These are phyloP conservation scores for Neostapfia colusana DNA, from an alignment of 176 grass and related monocot species.

Conservation along the genomic window DNA sequence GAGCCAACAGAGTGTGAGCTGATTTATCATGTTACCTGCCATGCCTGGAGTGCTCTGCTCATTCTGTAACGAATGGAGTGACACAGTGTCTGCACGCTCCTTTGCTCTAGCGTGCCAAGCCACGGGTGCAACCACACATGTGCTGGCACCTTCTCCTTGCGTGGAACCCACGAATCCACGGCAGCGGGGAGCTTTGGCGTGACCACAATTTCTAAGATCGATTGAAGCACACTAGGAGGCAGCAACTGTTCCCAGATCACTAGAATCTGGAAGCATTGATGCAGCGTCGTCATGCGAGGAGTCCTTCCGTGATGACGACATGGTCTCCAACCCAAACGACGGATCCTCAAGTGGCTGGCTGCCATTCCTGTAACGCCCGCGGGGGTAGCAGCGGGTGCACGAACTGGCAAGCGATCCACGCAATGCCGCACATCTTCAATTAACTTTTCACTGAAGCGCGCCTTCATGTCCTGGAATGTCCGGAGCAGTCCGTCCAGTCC, in stretches of 20 bases:
- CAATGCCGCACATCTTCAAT: conserved; percentile 55
- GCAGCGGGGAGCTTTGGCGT: conserved; percentile 68
- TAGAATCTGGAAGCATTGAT: conserved; percentile 64
- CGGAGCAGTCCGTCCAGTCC: conserved; percentile 40
- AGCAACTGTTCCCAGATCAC: conserved; percentile 50
- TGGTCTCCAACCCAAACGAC: conserved; percentile 42
- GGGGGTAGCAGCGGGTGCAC: conserved; percentile 54
- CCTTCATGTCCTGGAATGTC: conserved; percentile 55
- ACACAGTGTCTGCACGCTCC: conserved; percentile 49
- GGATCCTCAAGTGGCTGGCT: conserved; percentile 65
- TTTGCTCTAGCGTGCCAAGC: conserved; percentile 56
- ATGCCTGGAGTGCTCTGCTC: conserved; percentile 54
- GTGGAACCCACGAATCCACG: conserved; percentile 69
- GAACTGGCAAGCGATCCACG: conserved; percentile 57
- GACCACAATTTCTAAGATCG: conserved; percentile 61
- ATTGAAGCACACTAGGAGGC: conserved; percentile 46
- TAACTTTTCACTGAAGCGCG: conserved; percentile 49
- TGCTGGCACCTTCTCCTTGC: conserved; percentile 45
- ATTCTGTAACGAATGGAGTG: conserved; percentile 62
- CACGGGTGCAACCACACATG: conserved; percentile 75
- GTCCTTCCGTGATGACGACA: conserved; percentile 59
- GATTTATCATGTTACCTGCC: conserved; percentile 64
- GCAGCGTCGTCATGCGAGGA: conserved; percentile 55
- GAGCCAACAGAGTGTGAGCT: conserved; percentile 55
- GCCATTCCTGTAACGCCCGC: conserved; percentile 68